phyloP scores from a whole-genome alignment of 1,284 basidiomycete species.

The Irpex sp. region DNA sequence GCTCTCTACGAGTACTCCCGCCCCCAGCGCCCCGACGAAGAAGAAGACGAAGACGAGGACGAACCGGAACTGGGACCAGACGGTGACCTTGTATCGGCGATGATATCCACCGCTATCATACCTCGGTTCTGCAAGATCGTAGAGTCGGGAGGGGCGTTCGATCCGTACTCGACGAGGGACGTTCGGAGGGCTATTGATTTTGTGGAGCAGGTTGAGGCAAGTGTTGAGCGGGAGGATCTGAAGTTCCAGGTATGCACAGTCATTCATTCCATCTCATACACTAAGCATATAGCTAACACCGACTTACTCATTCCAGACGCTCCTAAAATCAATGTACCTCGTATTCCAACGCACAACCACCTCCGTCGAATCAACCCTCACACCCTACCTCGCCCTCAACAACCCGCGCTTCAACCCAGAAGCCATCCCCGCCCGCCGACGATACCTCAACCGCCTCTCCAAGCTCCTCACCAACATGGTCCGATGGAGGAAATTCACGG shows the following conservation, averaged over 20 bases:
- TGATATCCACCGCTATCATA: slow-evolving; percentile 81
- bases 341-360: slow-evolving; percentile 58
- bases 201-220: slow-evolving; percentile 78
- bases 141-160: slow-evolving; percentile 64
- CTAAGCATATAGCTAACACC: neutral
- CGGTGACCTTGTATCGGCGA: slow-evolving; percentile 84
- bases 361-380: slow-evolving; percentile 42
- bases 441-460: slow-evolving; percentile 63
- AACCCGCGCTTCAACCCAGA: slow-evolving; percentile 72
- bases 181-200: slow-evolving; percentile 68
- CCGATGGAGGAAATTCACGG: slow-evolving; percentile 73
- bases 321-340: slow-evolving; percentile 61
- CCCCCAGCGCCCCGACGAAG: slow-evolving; percentile 31
- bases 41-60: slow-evolving; percentile 37
- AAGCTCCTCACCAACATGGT: slow-evolving; percentile 76
- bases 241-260: slow-evolving; percentile 70
- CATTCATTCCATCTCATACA: neutral
- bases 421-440: slow-evolving; percentile 65
- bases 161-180: slow-evolving; percentile 76
- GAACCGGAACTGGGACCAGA: slow-evolving; percentile 69
- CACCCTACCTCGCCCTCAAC: slow-evolving; percentile 36
- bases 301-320: slow-evolving; percentile 38
- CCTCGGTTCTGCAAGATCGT: slow-evolving; percentile 73
- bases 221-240: slow-evolving; percentile 59
- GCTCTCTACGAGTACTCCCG: slow-evolving; percentile 78